Evolutionary conservation across 2,329 filamentous ascomycete genomes (phyloP).

Genomic region (Hymenoscyphus infarciens): DNA sequence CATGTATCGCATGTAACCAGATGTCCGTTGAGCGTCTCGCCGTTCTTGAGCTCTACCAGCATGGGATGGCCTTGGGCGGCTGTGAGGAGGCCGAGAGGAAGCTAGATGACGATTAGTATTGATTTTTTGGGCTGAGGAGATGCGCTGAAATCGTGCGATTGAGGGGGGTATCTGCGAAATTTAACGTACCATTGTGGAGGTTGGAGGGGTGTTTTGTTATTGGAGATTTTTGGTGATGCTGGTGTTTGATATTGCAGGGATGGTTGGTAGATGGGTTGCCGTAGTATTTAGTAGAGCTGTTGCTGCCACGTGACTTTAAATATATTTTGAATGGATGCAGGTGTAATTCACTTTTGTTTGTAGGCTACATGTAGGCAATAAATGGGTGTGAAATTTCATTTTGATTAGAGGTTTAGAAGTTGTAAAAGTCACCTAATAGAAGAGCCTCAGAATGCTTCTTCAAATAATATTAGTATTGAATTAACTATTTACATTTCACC

Average conservation of each 20-base stretch:
- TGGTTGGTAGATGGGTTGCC: not conserved
- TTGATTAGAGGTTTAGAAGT: no score
- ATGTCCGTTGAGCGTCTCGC: conserved; percentile 95
- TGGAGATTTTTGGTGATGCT: not conserved
- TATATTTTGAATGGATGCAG: no score
- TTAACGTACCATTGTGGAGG: conserved; percentile 18
- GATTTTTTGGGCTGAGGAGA: not conserved
- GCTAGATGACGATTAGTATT: conserved; percentile 41
- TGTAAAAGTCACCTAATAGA: no score
- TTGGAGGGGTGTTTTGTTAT: conserved; percentile 8
- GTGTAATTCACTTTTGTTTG: no score
- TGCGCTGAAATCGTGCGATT: not conserved
- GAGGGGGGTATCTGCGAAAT: not conserved
- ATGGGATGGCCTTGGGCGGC: conserved; percentile 97
- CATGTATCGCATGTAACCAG: conserved; percentile 97
- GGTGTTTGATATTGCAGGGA: conserved; percentile 4
- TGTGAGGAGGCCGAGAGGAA: conserved; percentile 80
- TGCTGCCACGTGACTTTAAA: not conserved
- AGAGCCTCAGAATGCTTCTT: no score
- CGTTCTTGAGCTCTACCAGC: conserved; percentile 95
- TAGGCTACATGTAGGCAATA: no score
- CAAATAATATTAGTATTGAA: no score
- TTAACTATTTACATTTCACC: no score
- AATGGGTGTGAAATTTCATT: no score
- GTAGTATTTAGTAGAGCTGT: not conserved